Conservation (phyloP, 2,329 filamentous ascomycete species). For the Neonectria sp. region DNA sequence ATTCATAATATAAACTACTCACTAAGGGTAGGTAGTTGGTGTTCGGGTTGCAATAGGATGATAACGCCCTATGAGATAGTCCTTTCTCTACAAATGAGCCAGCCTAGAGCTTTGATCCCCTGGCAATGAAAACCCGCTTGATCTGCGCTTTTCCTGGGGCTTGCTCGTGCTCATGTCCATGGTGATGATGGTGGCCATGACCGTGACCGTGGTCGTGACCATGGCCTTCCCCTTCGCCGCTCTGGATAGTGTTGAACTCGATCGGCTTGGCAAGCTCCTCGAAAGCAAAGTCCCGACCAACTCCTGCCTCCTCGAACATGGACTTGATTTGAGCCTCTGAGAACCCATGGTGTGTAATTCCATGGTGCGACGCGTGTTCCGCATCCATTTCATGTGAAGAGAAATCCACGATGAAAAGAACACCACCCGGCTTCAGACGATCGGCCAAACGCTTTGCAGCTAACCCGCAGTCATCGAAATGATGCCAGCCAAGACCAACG, state of each 20-base stretch:
- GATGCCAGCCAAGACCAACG: slow-evolving; percentile 76
- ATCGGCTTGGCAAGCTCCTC: slow-evolving; percentile 66
- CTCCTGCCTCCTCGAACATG: slow-evolving; percentile 76
- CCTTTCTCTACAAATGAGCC: background rate
- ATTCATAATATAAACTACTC: background rate
- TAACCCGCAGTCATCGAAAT: slow-evolving; percentile 75
- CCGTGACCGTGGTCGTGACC: slow-evolving; percentile 16
- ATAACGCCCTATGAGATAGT: background rate
- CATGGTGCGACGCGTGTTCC: slow-evolving; percentile 54
- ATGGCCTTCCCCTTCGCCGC: slow-evolving; percentile 40
- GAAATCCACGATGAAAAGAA: slow-evolving; percentile 79
- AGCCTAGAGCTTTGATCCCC: slow-evolving; percentile 59
- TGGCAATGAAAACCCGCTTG: slow-evolving; percentile 61
- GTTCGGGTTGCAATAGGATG: background rate
- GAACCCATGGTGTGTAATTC: slow-evolving; percentile 78
- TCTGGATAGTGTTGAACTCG: slow-evolving; percentile 53
- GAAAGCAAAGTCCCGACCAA: slow-evolving; percentile 70
- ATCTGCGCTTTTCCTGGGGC: background rate
- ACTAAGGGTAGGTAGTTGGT: background rate
- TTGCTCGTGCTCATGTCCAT: slow-evolving; percentile 42
- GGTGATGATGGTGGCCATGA: slow-evolving; percentile 34
- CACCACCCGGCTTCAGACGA: slow-evolving; percentile 76
- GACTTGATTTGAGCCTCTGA: slow-evolving; percentile 69
- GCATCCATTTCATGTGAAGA: slow-evolving; percentile 64
- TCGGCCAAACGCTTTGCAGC: slow-evolving; percentile 72